Evolutionary conservation across 2,329 filamentous ascomycete species (phyloP).

Genomic region (Verruconis gallopava): DNA sequence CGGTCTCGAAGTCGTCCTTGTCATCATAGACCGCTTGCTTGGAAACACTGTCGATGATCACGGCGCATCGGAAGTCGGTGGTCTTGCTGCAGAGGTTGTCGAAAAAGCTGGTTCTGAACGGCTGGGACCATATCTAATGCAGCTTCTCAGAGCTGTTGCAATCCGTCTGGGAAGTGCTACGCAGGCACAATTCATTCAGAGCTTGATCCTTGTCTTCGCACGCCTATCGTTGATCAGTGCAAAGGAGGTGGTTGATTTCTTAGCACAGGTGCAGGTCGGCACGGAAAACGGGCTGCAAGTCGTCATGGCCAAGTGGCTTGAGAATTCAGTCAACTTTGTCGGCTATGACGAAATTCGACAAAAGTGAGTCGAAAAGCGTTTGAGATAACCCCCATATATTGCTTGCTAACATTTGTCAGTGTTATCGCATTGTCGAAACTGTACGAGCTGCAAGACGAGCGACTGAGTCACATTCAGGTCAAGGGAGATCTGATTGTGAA

Average conservation of each 20-base stretch:
- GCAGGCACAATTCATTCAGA: conserved; percentile 85
- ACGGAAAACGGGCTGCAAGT: conserved; percentile 74
- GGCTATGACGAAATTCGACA: conserved; percentile 95
- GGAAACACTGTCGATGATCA: conserved; percentile 79
- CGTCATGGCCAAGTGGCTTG: conserved; percentile 88
- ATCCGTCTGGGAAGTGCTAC: conserved; percentile 70
- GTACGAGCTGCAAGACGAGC: conserved; percentile 72
- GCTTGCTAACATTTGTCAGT: conserved; percentile 32
- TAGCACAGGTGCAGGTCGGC: conserved; percentile 70
- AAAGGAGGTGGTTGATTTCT: conserved; percentile 81
- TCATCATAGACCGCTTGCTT: conserved; percentile 84
- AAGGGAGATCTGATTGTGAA: conserved; percentile 84
- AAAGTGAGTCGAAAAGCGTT: conserved; percentile 50
- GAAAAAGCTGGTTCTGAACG: conserved; percentile 89
- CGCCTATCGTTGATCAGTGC: conserved; percentile 75
- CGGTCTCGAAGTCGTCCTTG: conserved; percentile 76
- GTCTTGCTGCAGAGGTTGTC: conserved; percentile 84
- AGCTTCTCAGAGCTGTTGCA: conserved; percentile 81
- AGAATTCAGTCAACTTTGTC: conserved; percentile 94
- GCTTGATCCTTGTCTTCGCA: conserved; percentile 87
- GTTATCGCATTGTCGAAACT: conserved; percentile 88
- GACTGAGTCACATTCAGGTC: conserved; percentile 66
- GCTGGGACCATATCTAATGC: conserved; percentile 77
- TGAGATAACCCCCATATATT: background rate
- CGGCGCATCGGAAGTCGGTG: conserved; percentile 89